Base-by-base conservation (phyloP, 148 eudicot species). In the Cornus kousa region DNA sequence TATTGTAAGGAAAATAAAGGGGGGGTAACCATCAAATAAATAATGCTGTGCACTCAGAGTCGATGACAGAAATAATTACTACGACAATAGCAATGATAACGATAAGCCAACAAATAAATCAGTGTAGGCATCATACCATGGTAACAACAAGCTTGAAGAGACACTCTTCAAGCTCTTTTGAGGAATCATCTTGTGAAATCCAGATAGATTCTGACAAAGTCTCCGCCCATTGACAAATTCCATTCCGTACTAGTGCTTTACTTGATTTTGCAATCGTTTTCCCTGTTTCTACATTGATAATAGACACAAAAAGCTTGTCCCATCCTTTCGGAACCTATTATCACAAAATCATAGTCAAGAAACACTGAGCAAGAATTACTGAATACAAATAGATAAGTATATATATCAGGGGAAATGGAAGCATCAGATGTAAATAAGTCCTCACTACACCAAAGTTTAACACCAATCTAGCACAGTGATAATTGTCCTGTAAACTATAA, bases 251-350 rank as follows among this genome's bases (percentile, higher is more conserved):
- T 3, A 85, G 79, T 43, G 90, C 81, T 80, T 91, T 93, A 48
- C 86, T 87, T 33, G 87, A 83, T 73, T 91, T 93, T 31, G 80
- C 80, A 50, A 89, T 73, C 17, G 89, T 84, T 83, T 87, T 93
- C 71, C 94, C 97, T 68, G 93, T 89, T 84, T 91, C 92, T 57
- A 74, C 78, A 43, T 89, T 87, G 62, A 84, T 80, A 24, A 89
- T 74, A 69, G 87, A 84, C 71, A 93, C 83, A 35, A 81, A 84
- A 67, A 93, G 90, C 83, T 83, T 93, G 80, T 93, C 97, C 97
- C 94, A 93, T 80, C 97, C 97, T 84, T 88, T 91, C 3, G 97
- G 97, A 72, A 91, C 94, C 97, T 93, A 87, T 68, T 72, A 69
- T 68, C 20, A 37, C 72, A 74, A 68, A 69, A 40, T 23, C 35